Conservation (phyloP, 2,329 filamentous ascomycete genomes). For the Fusarium sp. region DNA sequence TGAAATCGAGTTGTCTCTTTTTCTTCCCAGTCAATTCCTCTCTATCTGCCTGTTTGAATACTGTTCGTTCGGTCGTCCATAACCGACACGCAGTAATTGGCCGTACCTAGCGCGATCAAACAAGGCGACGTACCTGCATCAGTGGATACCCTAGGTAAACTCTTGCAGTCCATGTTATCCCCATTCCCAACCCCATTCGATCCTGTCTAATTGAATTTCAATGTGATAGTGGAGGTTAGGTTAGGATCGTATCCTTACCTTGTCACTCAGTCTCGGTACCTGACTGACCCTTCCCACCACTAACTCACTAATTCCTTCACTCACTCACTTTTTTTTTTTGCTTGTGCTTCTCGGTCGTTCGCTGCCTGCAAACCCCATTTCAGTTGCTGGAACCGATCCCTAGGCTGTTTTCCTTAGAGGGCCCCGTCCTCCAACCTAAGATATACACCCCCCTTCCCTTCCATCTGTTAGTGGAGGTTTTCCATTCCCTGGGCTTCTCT, state of each 20-base stretch:
- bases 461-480: slow-evolving; percentile 8
- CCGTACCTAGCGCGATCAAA: slow-evolving; percentile 38
- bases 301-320: neutral
- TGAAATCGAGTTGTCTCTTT: neutral
- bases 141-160: slow-evolving; percentile 32
- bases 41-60: slow-evolving; percentile 25
- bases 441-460: slow-evolving; percentile 24
- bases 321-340: neutral
- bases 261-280: neutral
- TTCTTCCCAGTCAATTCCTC: neutral
- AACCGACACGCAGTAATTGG: slow-evolving; percentile 28
- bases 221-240: neutral
- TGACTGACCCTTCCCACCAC: neutral
- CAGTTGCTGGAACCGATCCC: slow-evolving; percentile 18
- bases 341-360: slow-evolving; percentile 7
- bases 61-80: slow-evolving; percentile 23
- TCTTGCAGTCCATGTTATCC: neutral
- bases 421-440: neutral
- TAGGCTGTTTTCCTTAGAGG: slow-evolving; percentile 13
- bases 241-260: slow-evolving; percentile 1
- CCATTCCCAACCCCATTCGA: neutral
- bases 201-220: neutral
- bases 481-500: slow-evolving; percentile 1
- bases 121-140: slow-evolving; percentile 39
- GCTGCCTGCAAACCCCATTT: slow-evolving; percentile 13